Evolutionary conservation across 495 filamentous ascomycete species (phyloP), one percentile per base, ranked within the genome.

Genomic region (Lasiosphaeria hispida): DNA sequence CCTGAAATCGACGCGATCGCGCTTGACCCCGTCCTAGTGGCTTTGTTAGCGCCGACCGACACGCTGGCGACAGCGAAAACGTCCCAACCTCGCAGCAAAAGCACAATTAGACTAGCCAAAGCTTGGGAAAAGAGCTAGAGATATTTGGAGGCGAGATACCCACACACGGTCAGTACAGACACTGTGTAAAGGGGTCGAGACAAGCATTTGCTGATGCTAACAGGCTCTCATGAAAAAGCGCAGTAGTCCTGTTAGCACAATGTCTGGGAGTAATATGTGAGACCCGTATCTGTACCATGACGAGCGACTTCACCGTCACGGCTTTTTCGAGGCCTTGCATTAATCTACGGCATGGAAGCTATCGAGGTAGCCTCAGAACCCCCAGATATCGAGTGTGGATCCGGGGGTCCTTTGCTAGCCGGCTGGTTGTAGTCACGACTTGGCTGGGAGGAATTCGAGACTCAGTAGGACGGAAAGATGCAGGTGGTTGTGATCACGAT

Each of bases 261-360:
- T 30, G 23, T 30, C 23, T 7, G 14, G 43, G 10, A 35, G 35
- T 9, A 60, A 51, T 49, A 81, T 96, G 88, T 95, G 77, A 81
- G 85, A 81, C 89, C 90, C 87, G 91, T 96, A 96, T 96, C 91
- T 96, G 91, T 95, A 88, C 91, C 85, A 83, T 80, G 77, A 85
- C 78, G 81, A 80, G 83, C 79, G 72, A 75, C 77, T 90, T 86
- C 71, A 77, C 80, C 80, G 79, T 79, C 78, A 87, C 84, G 85
- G 90, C 91, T 93, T 90, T 90, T 93, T 90, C 84, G 78, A 86
- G 87, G 88, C 83, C 80, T 30, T 77, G 33, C 18, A 60, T 83
- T 67, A 58, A 80, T 83, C 67, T 82, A 66, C 81, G 80, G 81
- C 81, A 77, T 54, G 72, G 67, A 62, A 62, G 66, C 80, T 79